A percentile compares a stretch with the other conserved stretches of the same genome.
Conservation (phyloP, 768 basidiomycete genomes). For the Xerocomus spinulosus region DNA sequence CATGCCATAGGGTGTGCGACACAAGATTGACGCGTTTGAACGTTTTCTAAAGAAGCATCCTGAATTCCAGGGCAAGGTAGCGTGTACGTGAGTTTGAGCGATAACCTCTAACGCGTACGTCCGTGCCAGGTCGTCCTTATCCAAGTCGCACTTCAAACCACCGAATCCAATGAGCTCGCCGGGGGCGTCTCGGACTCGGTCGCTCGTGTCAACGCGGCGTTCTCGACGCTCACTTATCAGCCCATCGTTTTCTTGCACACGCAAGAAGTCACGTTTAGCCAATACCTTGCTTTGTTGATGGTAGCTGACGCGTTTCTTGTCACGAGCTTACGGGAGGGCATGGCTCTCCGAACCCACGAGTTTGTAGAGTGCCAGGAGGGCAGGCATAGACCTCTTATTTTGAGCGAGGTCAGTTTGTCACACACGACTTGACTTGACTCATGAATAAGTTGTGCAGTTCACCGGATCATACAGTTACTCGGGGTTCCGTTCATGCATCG, state of each 20-base stretch:
- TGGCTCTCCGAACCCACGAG: constrained; percentile 78
- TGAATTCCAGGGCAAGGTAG: constrained; percentile 72
- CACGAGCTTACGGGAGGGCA: constrained; percentile 80
- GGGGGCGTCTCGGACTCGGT: constrained; percentile 69
- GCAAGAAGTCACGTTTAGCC: constrained; percentile 78
- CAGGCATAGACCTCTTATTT: constrained; percentile 61
- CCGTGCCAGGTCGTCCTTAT: constrained; percentile 66
- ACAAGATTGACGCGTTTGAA: constrained; percentile 83
- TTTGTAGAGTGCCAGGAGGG: constrained; percentile 83
- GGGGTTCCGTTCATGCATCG: constrained; percentile 82
- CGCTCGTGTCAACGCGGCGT: constrained; percentile 76
- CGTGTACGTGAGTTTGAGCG: neutral
- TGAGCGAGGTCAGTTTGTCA: constrained; percentile 60
- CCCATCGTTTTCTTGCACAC: constrained; percentile 85
- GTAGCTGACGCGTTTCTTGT: constrained; percentile 85
- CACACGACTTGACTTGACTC: neutral
- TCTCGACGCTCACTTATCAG: constrained; percentile 82
- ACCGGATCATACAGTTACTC: constrained; percentile 84
- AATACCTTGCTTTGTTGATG: constrained; percentile 77
- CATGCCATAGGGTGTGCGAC: constrained; percentile 61
- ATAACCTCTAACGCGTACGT: neutral
- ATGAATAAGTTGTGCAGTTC: constrained; percentile 47
- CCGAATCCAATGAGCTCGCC: constrained; percentile 68
- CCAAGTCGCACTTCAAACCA: constrained; percentile 83
- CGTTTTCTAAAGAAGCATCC: constrained; percentile 73